Percentiles rank a stretch among this genome's conserved stretches.
Evolutionary conservation across 2,329 filamentous ascomycete species (phyloP).

Genomic region (Cladosporium sp.): DNA sequence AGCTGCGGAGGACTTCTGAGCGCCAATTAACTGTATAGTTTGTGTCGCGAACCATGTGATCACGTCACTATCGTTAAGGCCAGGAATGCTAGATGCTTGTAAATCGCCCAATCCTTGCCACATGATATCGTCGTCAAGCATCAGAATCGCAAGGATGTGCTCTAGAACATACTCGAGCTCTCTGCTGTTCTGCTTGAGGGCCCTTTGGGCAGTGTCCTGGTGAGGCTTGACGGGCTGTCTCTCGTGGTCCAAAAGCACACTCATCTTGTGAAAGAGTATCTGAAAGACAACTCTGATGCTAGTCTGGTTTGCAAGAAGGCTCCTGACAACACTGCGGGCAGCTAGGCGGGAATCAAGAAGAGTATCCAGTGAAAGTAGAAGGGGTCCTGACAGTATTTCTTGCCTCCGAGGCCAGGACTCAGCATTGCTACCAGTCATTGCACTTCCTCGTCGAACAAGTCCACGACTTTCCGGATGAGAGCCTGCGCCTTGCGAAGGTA

Average conservation of each 20-base stretch:
- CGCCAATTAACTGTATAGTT: constrained; percentile 19
- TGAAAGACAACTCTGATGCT: constrained; percentile 48
- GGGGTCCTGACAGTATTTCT: constrained; percentile 71
- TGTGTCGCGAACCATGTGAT: constrained; percentile 21
- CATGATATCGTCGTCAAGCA: constrained; percentile 46
- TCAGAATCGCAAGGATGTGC: constrained; percentile 68
- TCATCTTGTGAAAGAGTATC: constrained; percentile 23
- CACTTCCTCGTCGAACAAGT: constrained; percentile 9
- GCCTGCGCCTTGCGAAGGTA: constrained; percentile 29
- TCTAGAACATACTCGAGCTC: constrained; percentile 74
- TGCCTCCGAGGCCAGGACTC: constrained; percentile 39
- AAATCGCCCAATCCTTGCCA: constrained; percentile 23
- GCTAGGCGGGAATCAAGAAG: constrained; percentile 69
- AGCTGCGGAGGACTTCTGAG: background rate
- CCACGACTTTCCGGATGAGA: constrained; percentile 16
- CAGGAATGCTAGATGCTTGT: background rate
- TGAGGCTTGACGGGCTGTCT: background rate
- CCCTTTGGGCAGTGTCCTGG: background rate
- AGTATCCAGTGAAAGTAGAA: constrained; percentile 77
- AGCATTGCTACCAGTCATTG: constrained; percentile 41
- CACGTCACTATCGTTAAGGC: constrained; percentile 15
- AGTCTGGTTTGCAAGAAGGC: constrained; percentile 68
- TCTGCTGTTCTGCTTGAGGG: constrained; percentile 31
- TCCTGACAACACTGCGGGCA: constrained; percentile 69
- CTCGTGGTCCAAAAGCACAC: constrained; percentile 10